Evolutionary conservation across 2,329 filamentous ascomycete species (phyloP).

Genomic region (Penicillium italicum): DNA sequence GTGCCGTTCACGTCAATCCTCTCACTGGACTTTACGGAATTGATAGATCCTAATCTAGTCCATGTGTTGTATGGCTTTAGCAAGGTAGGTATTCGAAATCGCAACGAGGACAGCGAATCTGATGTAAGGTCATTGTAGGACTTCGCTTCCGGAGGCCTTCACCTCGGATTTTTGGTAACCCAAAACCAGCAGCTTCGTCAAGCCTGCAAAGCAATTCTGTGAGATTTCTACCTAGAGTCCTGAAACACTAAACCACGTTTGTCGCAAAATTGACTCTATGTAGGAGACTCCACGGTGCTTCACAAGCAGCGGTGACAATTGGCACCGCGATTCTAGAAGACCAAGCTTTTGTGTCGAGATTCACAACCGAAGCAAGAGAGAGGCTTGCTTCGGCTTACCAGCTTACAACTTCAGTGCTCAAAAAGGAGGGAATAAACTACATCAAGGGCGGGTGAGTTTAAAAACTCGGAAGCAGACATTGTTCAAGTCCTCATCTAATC

Average conservation of each 20-base stretch:
- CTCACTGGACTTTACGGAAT: constrained; percentile 38
- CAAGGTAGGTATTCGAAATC: constrained; percentile 24
- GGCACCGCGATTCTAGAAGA: constrained; percentile 33
- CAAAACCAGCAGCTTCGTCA: constrained; percentile 24
- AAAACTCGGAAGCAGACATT: neutral
- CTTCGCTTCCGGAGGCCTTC: constrained; percentile 31
- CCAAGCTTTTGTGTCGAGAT: constrained; percentile 34
- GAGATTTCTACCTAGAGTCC: neutral
- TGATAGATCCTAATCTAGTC: constrained; percentile 49
- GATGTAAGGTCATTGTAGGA: constrained; percentile 17
- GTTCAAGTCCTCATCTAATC: neutral
- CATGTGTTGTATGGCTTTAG: constrained; percentile 50
- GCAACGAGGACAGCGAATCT: constrained; percentile 36
- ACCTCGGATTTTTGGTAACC: constrained; percentile 29
- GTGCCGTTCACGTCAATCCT: constrained; percentile 47
- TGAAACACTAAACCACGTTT: too few relatives aligned
- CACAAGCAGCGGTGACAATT: constrained; percentile 29
- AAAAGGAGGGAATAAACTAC: constrained; percentile 40
- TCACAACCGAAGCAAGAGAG: constrained; percentile 23
- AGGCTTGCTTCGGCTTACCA: constrained; percentile 27
- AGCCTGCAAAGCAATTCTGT: constrained; percentile 29
- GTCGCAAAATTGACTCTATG: neutral
- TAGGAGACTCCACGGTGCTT: constrained; percentile 29
- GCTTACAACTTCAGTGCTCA: constrained; percentile 33
- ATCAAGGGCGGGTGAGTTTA: constrained; percentile 29